Evolutionary conservation across 2,329 filamentous ascomycete species (phyloP), one percentile per base, ranked within the genome.

Genomic region (Fusarium poae): DNA sequence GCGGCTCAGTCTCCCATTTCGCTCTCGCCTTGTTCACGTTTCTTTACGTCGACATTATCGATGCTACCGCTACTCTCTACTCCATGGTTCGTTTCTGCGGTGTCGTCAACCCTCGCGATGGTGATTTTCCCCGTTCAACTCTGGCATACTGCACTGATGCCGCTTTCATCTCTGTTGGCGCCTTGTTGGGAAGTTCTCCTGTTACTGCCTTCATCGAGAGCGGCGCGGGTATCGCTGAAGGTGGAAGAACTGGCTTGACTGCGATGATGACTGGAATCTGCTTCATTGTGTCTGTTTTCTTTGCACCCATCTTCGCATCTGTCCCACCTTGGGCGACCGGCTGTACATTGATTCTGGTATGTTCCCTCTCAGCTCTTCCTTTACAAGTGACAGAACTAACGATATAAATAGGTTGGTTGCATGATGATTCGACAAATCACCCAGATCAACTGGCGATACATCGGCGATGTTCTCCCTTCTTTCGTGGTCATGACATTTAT

Each of bases 101-200:
- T 29, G 85, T 86, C 44, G 87, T 91, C 70, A 84, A 90, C 74
- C 79, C 85, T 70, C 83, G 86, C 45, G 88, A 91, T 3, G 88
- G 90, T n/a, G 93, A 97, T 76, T 97, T 97, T 67, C 92, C 94
- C 53, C 90, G 93, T 40, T 94, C 92, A 3, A 93, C 93, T 1
- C 81, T 95, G 32, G 94, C 94, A 2, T 94, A 93, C 77, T 91
- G 86, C 71, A 88, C 87, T 5, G 91, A 94, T 68, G 91, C 91
- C 2, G 78, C 89, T 16, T 89, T 89, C 63, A 92, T 93, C 67
- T 91, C 90, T 1, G 86, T 93, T 49, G 90, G 90, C 5, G 86
- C 89, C 0, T 81, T 94, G 1, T 84, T 93, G 59, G 91, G 91
- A 4, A 87, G 84, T 43, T 90, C 91, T 0, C 91, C 91, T 0